Evolutionary conservation across 495 filamentous ascomycete genomes (phyloP).

Genomic region (Parathielavia appendiculata): DNA sequence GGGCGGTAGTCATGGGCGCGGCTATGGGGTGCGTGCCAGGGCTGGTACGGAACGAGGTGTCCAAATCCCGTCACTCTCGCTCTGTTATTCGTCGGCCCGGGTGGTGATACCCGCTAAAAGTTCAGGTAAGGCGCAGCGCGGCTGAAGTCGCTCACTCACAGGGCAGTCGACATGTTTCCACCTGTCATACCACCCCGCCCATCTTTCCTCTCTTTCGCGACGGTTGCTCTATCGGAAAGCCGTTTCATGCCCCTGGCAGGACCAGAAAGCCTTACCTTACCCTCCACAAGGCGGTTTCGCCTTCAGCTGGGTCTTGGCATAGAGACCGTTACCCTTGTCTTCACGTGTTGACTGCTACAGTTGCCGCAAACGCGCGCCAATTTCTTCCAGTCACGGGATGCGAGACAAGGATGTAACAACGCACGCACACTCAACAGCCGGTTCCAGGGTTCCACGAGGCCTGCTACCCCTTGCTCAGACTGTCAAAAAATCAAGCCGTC

Average conservation of each 20-base stretch:
- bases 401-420: slow-evolving; percentile 3
- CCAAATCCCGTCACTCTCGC: neutral
- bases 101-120: slow-evolving; percentile 12
- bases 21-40: neutral
- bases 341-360: neutral
- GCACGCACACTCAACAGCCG: neutral
- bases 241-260: slow-evolving; percentile 1
- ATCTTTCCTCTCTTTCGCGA: slow-evolving; percentile 17
- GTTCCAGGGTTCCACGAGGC: slow-evolving; percentile 6
- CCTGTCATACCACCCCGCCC: slow-evolving; percentile 1
- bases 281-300: slow-evolving; percentile 13
- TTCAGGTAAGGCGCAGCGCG: slow-evolving; percentile 21
- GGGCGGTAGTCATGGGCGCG: neutral
- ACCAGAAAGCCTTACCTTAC: slow-evolving; percentile 21
- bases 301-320: slow-evolving; percentile 21
- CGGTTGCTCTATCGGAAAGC: slow-evolving; percentile 24
- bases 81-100: slow-evolving; percentile 12
- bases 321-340: neutral
- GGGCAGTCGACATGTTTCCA: slow-evolving; percentile 6
- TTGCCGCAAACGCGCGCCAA: slow-evolving; percentile 19
- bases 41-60: slow-evolving; percentile 8
- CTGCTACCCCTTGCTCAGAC: neutral
- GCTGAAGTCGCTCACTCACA: slow-evolving; percentile 1
- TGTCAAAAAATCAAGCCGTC: neutral
- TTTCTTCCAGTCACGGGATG: neutral